Conservation (phyloP, 768 basidiomycete species). For the Boletus eberwhitei region DNA sequence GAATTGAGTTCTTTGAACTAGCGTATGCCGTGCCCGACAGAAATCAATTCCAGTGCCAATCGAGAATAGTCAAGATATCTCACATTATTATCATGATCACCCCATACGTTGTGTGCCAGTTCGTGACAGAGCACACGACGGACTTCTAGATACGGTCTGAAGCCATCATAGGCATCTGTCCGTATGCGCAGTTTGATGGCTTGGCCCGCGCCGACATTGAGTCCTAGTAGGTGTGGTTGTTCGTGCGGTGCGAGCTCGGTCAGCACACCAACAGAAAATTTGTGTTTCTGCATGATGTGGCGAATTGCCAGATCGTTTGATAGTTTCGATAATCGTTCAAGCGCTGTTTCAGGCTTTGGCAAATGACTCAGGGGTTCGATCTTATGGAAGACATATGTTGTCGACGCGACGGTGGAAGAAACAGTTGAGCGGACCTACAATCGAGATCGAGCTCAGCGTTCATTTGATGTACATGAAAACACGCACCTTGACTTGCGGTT, state of each 20-base stretch:
- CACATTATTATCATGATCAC: slow-evolving; percentile 71
- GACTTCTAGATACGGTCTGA: slow-evolving; percentile 60
- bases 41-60: background rate
- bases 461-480: background rate
- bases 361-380: slow-evolving; percentile 61
- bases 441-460: background rate
- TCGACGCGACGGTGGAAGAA: slow-evolving; percentile 34
- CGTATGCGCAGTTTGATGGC: slow-evolving; percentile 66
- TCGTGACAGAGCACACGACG: slow-evolving; percentile 75
- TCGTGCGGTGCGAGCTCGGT: slow-evolving; percentile 81
- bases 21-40: slow-evolving; percentile 20
- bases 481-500: slow-evolving; percentile 55
- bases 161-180: slow-evolving; percentile 71
- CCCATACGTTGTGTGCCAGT: slow-evolving; percentile 71
- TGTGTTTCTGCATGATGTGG: slow-evolving; percentile 68
- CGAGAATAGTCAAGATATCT: slow-evolving; percentile 20
- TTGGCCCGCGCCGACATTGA: slow-evolving; percentile 62
- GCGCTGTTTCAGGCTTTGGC: slow-evolving; percentile 58
- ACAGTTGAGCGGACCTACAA: slow-evolving; percentile 60
- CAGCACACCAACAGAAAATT: slow-evolving; percentile 63
- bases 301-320: slow-evolving; percentile 68
- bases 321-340: slow-evolving; percentile 51
- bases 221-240: slow-evolving; percentile 63
- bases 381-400: slow-evolving; percentile 60
- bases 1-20: slow-evolving; percentile 77